phyloP scores from a whole-genome alignment of 2,329 filamentous ascomycete species.

The Hyphodiscus sp. region DNA sequence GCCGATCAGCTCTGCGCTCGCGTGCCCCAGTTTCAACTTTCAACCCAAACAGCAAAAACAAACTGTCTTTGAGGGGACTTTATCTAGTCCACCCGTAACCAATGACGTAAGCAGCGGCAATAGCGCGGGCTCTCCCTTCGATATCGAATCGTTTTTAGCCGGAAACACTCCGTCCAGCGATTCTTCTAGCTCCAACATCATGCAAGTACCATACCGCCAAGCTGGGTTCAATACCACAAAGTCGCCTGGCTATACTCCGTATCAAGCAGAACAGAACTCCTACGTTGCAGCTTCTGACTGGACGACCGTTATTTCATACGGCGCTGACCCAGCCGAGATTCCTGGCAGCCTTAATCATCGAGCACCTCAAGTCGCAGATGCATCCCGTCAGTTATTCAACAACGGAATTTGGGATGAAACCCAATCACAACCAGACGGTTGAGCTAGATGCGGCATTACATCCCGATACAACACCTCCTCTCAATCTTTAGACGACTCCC shows the following conservation, averaged over 20 bases:
- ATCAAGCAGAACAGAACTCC: not conserved
- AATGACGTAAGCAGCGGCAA: not conserved
- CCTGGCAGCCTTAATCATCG: no score
- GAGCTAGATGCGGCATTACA: no score
- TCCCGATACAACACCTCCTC: no score
- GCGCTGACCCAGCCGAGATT: not conserved
- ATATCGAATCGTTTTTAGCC: not conserved
- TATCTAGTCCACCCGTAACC: not conserved
- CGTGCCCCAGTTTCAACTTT: not conserved
- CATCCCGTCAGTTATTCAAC: no score
- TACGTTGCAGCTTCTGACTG: not conserved
- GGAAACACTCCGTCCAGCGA: conserved; percentile 9
- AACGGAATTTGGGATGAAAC: no score
- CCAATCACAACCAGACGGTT: no score
- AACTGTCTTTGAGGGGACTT: not conserved
- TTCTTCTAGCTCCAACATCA: conserved; percentile 5
- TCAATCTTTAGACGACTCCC: no score
- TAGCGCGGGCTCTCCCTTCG: conserved; percentile 1
- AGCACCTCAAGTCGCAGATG: no score
- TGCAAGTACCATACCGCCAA: conserved; percentile 10
- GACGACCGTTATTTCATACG: not conserved
- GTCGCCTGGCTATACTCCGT: not conserved
- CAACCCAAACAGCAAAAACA: not conserved
- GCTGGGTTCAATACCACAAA: not conserved
- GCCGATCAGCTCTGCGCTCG: not conserved